Conservation (phyloP, 371 early-diverging fungal genomes). For the Mortierella sp. region DNA sequence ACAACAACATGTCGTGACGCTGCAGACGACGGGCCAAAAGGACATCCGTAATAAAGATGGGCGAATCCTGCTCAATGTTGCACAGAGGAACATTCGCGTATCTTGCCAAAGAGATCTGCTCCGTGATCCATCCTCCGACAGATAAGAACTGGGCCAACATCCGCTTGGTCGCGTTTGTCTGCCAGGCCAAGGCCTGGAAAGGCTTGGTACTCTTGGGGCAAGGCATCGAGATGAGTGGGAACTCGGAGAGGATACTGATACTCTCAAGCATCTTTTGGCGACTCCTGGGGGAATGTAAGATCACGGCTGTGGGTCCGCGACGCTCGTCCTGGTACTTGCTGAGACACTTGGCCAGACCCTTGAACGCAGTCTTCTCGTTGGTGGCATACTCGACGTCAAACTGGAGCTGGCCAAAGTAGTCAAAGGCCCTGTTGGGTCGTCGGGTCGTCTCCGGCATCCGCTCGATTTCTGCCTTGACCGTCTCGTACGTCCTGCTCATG, state of each 20-base stretch:
- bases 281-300: conserved; percentile 71
- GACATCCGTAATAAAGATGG: conserved; percentile 86
- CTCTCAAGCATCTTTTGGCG: conserved; percentile 64
- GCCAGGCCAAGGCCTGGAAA: conserved; percentile 91
- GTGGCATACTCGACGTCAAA: conserved; percentile 62
- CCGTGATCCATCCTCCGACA: conserved; percentile 78
- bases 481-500: conserved; percentile 65
- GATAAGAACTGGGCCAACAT: conserved; percentile 83
- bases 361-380: conserved; percentile 71
- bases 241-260: conserved; percentile 69
- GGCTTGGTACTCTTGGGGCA: conserved; percentile 64
- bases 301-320: conserved; percentile 79
- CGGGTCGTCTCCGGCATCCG: conserved; percentile 32
- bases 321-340: conserved; percentile 70
- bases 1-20: conserved; percentile 84
- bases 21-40: conserved; percentile 84
- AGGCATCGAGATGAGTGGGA: conserved; percentile 78
- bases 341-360: conserved; percentile 39
- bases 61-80: conserved; percentile 87
- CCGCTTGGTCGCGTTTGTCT: conserved; percentile 72
- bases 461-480: conserved; percentile 49
- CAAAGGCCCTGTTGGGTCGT: conserved; percentile 62
- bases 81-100: conserved; percentile 93
- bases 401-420: conserved; percentile 63
- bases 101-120: conserved; percentile 81